Evolutionary conservation across 2,329 filamentous ascomycete genomes (phyloP).

Genomic region (Fusarium proliferatum): DNA sequence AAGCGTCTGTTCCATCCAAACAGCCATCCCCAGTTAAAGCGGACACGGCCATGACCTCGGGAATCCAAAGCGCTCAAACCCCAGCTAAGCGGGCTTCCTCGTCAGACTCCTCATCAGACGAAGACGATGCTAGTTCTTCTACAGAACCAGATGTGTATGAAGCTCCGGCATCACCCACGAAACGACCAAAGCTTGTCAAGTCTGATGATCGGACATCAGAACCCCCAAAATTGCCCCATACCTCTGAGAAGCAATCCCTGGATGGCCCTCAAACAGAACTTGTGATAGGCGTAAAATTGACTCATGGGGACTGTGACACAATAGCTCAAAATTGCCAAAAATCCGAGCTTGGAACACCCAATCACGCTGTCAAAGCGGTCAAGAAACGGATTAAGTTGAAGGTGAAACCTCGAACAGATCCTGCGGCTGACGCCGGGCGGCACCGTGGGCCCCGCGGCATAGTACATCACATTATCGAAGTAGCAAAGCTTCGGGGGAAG

Average conservation of each 20-base stretch:
- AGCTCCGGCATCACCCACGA: not conserved
- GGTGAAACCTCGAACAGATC: not conserved
- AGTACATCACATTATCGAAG: not conserved
- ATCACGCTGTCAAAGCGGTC: not conserved
- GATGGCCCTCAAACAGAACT: not conserved
- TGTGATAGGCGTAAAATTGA: not conserved
- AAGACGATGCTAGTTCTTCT: not conserved
- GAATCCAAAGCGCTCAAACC: not conserved
- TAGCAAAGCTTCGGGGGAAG: not conserved
- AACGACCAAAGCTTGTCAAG: slow-evolving; percentile 1
- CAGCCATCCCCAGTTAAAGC: not conserved
- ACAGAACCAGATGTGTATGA: not conserved
- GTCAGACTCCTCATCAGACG: not conserved
- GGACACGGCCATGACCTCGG: not conserved
- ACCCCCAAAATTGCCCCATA: not conserved
- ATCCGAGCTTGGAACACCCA: not conserved
- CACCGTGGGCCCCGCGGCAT: not conserved
- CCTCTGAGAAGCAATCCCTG: not conserved
- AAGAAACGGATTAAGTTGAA: not conserved
- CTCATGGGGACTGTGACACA: not conserved
- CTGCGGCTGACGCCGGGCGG: not conserved
- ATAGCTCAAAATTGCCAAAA: not conserved
- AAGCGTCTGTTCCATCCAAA: not conserved
- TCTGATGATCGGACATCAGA: not conserved
- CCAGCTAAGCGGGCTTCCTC: not conserved